Conservation (phyloP, 129 eudicot genomes). For the Lactuca saligna region DNA sequence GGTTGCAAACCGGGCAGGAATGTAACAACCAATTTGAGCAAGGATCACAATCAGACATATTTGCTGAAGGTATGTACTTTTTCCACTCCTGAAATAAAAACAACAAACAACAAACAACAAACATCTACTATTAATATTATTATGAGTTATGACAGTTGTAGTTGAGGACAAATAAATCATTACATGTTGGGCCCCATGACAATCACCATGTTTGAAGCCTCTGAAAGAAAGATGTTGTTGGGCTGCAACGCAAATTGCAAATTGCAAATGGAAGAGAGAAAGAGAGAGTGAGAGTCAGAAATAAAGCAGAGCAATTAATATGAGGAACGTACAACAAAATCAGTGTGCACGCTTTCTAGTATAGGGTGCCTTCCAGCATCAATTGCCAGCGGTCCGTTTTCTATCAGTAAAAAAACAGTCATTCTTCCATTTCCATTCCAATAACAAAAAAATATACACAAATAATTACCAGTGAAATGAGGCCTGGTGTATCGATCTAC, state of each 20-base stretch:
- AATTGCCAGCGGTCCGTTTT: constrained; percentile 91
- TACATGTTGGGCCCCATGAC: constrained; percentile 98
- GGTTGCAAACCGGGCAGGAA: constrained; percentile 95
- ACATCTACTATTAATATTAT: too few relatives aligned
- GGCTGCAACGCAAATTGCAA: constrained; percentile 55
- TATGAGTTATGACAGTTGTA: too few relatives aligned
- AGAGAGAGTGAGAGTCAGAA: too few relatives aligned
- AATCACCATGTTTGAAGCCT: constrained; percentile 94
- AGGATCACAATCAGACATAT: constrained; percentile 87
- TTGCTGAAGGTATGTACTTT: constrained; percentile 98
- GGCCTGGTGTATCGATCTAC: constrained; percentile 93
- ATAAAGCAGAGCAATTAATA: background rate
- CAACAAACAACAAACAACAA: background rate
- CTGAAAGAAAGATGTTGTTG: constrained; percentile 88
- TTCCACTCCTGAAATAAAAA: constrained; percentile 82
- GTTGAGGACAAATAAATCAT: constrained; percentile 21
- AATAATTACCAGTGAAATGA: constrained; percentile 67
- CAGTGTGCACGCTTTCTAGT: constrained; percentile 86
- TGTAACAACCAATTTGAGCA: constrained; percentile 97
- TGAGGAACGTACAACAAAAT: constrained; percentile 68
- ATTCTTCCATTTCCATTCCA: constrained; percentile 10
- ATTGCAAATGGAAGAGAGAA: too few relatives aligned
- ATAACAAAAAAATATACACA: constrained; percentile 10
- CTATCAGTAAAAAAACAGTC: constrained; percentile 39
- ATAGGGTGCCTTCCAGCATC: constrained; percentile 98